Percentiles rank a stretch among this genome's conserved stretches.
These are phyloP conservation scores for Penicillium sp. DNA, from an alignment of 2,329 filamentous ascomycete species.

Conservation along the genomic window DNA sequence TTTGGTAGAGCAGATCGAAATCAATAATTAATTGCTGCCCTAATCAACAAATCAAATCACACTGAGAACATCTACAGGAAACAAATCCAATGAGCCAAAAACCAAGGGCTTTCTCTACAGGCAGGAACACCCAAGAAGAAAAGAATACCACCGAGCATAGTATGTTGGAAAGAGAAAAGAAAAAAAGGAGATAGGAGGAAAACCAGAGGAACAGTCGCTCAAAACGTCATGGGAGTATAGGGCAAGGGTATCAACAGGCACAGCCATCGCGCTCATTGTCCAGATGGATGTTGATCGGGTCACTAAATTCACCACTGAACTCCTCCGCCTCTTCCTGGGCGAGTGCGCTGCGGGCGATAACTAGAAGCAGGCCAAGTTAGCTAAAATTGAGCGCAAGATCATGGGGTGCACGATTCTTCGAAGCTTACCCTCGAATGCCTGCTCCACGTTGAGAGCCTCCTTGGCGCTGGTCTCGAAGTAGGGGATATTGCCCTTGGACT, in stretches of 20 bases:
- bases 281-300: constrained; percentile 97
- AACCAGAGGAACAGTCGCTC: constrained; percentile 34
- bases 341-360: constrained; percentile 93
- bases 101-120: constrained; percentile 26
- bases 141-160: constrained; percentile 22
- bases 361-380: constrained; percentile 54
- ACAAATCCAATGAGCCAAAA: constrained; percentile 16
- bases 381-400: not conserved
- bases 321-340: constrained; percentile 98
- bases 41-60: not conserved
- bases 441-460: constrained; percentile 97
- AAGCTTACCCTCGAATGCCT: constrained; percentile 72
- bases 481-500: constrained; percentile 94
- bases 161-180: constrained; percentile 23
- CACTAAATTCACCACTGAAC: constrained; percentile 95
- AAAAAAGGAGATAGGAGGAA: constrained; percentile 26
- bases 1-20: not conserved
- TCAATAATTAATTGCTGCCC: not conserved
- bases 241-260: constrained; percentile 70
- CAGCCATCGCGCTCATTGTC: constrained; percentile 93
- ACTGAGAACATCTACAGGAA: constrained; percentile 21
- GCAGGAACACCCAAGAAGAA: constrained; percentile 15
- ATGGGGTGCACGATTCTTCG: not conserved
- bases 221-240: constrained; percentile 34
- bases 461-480: constrained; percentile 99